phyloP scores from a whole-genome alignment of 768 basidiomycete genomes.

The Boletus rubroflammeus region DNA sequence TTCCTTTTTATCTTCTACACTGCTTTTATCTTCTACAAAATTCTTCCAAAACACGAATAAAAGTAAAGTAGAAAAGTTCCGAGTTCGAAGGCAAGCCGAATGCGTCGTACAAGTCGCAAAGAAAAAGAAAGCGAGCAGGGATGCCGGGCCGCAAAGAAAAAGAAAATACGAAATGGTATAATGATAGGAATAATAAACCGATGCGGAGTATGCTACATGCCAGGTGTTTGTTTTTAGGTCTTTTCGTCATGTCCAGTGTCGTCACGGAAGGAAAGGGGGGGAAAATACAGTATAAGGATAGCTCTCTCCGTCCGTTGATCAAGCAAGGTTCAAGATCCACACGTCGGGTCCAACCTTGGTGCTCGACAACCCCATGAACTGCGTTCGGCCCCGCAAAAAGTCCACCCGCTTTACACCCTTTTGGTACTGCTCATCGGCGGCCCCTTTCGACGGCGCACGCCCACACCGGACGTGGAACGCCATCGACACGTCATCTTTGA shows the following conservation, averaged over 20 bases:
- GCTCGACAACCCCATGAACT: slow-evolving; percentile 47
- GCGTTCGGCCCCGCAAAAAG: slow-evolving; percentile 42
- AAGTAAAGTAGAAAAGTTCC: not conserved
- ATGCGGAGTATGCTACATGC: too few relatives aligned
- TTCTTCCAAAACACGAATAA: not conserved
- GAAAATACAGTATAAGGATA: slow-evolving; percentile 29
- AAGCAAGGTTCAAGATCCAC: slow-evolving; percentile 32
- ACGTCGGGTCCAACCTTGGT: slow-evolving; percentile 35
- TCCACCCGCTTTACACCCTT: slow-evolving; percentile 55
- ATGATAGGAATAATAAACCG: too few relatives aligned
- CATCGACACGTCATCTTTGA: slow-evolving; percentile 34
- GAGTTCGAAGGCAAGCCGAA: not conserved
- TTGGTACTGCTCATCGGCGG: slow-evolving; percentile 37
- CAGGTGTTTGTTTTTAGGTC: too few relatives aligned
- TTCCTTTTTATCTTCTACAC: slow-evolving; percentile 14
- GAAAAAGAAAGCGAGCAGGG: not conserved
- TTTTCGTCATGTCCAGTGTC: slow-evolving; percentile 19
- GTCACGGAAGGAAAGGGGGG: not conserved
- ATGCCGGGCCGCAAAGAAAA: not conserved
- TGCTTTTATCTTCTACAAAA: not conserved
- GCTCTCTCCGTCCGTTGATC: slow-evolving; percentile 2
- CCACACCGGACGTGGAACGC: slow-evolving; percentile 44
- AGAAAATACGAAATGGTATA: too few relatives aligned
- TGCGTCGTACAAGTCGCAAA: not conserved
- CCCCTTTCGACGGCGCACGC: slow-evolving; percentile 29